Evolutionary conservation across 75 land plant genomes (phyloP).

Genomic region (Cunninghamia lanceolata): DNA sequence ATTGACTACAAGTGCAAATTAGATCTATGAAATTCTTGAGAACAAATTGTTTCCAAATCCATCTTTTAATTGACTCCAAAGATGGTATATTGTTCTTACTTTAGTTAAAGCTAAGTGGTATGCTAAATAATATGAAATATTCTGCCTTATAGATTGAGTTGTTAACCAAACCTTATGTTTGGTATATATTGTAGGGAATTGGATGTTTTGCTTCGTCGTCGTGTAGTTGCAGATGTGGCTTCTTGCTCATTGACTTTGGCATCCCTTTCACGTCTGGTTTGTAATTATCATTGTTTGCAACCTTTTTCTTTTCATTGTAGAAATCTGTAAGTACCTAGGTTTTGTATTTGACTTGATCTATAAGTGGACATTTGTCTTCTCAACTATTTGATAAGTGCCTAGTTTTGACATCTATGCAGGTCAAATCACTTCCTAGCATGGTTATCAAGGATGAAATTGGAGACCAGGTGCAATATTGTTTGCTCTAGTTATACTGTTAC

Average conservation of each 20-base stretch:
- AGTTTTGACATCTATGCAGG: conserved; percentile 41
- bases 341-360: neutral
- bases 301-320: neutral
- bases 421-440: conserved; percentile 95
- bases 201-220: conserved; percentile 79
- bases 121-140: neutral
- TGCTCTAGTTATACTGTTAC: neutral
- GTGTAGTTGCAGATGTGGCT: conserved; percentile 73
- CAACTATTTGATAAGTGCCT: neutral
- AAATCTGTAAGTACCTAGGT: neutral
- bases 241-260: conserved; percentile 78
- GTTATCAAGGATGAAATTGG: conserved; percentile 96
- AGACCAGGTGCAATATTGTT: conserved; percentile 61
- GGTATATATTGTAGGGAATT: conserved; percentile 66
- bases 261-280: conserved; percentile 87
- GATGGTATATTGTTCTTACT: neutral
- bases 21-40: neutral
- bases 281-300: neutral
- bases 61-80: neutral
- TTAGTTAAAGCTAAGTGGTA: neutral
- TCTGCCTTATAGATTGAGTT: neutral
- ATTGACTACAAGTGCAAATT: neutral
- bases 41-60: neutral
- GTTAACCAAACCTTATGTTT: neutral
- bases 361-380: neutral